Percentiles rank a stretch among this genome's conserved stretches.
Evolutionary conservation across 495 filamentous ascomycete genomes (phyloP).

Genomic region (Penicillium paxilli): DNA sequence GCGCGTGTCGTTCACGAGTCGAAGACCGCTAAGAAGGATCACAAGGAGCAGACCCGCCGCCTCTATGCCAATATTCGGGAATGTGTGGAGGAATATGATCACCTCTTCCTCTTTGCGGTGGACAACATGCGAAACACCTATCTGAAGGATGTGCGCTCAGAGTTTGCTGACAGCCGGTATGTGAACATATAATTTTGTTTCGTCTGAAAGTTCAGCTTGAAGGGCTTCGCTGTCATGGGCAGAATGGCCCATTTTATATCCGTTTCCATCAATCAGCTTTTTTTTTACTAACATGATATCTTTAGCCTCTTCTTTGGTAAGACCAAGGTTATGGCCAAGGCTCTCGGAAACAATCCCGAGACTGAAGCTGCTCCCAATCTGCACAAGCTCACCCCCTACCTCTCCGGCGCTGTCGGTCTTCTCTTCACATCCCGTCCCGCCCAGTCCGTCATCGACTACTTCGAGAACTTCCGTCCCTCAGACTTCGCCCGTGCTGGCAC

Average conservation of each 20-base stretch:
- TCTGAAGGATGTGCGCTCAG: conserved; percentile 83
- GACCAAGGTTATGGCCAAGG: conserved; percentile 95
- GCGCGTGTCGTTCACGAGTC: conserved; percentile 84
- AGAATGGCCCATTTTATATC: too few species aligned
- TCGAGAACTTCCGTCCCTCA: conserved; percentile 62
- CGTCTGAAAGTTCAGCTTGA: too few species aligned
- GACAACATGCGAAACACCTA: conserved; percentile 99
- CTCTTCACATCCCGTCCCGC: conserved; percentile 81
- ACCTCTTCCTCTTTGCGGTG: conserved; percentile 89
- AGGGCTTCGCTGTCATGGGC: too few species aligned
- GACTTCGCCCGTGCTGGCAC: conserved; percentile 92
- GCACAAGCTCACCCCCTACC: conserved; percentile 64
- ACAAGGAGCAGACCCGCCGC: conserved; percentile 82
- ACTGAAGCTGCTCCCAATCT: conserved; percentile 75
- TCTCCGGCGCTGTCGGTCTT: conserved; percentile 82
- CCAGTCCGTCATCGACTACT: conserved; percentile 62
- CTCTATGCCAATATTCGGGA: conserved; percentile 88
- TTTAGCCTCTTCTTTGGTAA: conserved; percentile 93
- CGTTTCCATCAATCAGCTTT: too few species aligned
- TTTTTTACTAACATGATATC: conserved; percentile 10
- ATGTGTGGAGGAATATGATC: conserved; percentile 79
- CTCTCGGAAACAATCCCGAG: conserved; percentile 73
- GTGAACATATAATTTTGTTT: conserved; percentile 8
- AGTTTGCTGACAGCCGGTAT: conserved; percentile 83
- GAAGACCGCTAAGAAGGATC: conserved; percentile 84